Base-by-base conservation (phyloP, 2,329 filamentous ascomycete species). In the Paramyrothecium roridum region DNA sequence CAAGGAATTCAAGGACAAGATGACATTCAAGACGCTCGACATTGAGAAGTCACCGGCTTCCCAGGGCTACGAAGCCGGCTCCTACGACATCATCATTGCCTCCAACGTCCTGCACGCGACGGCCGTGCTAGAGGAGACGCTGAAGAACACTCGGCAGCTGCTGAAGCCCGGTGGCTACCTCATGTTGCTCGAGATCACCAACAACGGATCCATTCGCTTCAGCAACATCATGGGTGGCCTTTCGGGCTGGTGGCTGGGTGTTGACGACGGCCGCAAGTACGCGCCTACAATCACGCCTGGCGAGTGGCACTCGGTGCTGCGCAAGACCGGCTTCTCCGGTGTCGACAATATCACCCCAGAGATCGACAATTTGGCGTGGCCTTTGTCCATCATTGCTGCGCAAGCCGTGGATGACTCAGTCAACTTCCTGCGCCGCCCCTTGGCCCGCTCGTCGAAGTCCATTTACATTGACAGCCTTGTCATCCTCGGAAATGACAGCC, bases 141-240 rank as follows among this genome's bases (percentile, higher is more conserved):
- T 69, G 37, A 26, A 33, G 2, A 71, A 77, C 52, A 59, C 67
- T 0, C 69, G 75, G 1, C 57, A 57, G 0, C 59, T 80, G 0
- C 61, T 80, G 0, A 74, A 71, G 21, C 74, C 79, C 0, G 76
- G 73, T 1, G 80, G 80, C 0, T 72, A 75, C 40, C 63, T 83
- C 0, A 40, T 82, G 1, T 48, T 80, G 0, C 55, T 75, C 6
- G 80, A 83, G 56, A 58, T 75, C 2, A 68, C 64, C 1, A 47
- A 56, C 3, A 13, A 40, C 20, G 59, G 56, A 1, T 17, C 13
- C 43, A 45, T 61, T 26, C 52, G 62, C 0, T 48, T 57, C 10
- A 59, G 55, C 3, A 52, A 54, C n/a, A 56, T 65, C 16, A 62
- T 70, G 30, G 65, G 65, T 17, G 54, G 56, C 11, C 53, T 73